phyloP scores from a whole-genome alignment of 2,329 filamentous ascomycete genomes.

The Zymoseptoria brevis region DNA sequence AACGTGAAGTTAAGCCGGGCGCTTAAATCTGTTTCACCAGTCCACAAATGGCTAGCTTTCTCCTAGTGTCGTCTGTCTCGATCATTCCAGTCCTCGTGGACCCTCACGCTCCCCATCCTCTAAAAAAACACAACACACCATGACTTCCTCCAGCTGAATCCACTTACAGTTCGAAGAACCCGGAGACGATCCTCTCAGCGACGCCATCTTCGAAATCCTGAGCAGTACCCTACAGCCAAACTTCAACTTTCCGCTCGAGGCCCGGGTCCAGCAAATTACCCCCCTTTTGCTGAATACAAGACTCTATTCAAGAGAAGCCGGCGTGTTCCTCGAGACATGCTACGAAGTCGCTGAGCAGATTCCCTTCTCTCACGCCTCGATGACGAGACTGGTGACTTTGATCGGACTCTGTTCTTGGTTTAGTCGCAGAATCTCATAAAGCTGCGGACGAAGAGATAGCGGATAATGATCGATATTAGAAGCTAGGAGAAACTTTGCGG shows the following conservation, averaged over 20 bases:
- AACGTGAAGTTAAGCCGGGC: too few species aligned
- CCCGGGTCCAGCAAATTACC: background rate
- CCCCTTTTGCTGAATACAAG: background rate
- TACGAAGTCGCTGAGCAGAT: conserved; percentile 4
- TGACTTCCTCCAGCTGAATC: background rate
- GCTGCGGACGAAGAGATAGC: too few species aligned
- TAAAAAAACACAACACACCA: too few species aligned
- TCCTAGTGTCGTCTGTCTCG: too few species aligned
- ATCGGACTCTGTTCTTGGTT: background rate
- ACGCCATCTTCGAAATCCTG: conserved; percentile 2
- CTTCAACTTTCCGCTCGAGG: conserved; percentile 1
- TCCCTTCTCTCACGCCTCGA: conserved; percentile 1
- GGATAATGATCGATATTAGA: background rate
- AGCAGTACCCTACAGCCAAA: conserved; percentile 1
- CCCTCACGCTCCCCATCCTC: too few species aligned
- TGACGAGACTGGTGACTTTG: background rate
- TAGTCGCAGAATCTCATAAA: background rate
- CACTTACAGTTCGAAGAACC: conserved; percentile 1
- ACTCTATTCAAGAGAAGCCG: background rate
- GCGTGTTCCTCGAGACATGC: background rate
- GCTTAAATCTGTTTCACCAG: too few species aligned
- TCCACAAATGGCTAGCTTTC: too few species aligned
- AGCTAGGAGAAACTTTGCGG: background rate
- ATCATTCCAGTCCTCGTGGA: too few species aligned
- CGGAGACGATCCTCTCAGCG: background rate